A percentile compares a stretch with the other conserved stretches of the same genome.
These are phyloP conservation scores for Goffeauzyma gilvescens DNA, from an alignment of 768 basidiomycete species.

Conservation along the genomic window DNA sequence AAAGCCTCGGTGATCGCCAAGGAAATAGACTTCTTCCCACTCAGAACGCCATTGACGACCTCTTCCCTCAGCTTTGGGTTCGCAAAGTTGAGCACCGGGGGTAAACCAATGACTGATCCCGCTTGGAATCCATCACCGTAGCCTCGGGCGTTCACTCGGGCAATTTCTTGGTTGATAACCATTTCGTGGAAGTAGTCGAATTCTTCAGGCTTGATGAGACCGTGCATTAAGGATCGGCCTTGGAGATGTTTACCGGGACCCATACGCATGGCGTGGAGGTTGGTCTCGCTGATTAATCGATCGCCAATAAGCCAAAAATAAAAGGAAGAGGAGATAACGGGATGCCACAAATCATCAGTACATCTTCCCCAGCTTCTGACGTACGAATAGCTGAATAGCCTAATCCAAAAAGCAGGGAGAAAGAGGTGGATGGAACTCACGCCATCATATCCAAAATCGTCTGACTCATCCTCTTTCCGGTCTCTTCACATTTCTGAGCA, in stretches of 20 bases:
- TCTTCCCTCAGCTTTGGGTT: conserved; percentile 47
- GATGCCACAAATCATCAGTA: too few species aligned
- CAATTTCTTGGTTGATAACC: conserved; percentile 58
- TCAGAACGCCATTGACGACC: conserved; percentile 44
- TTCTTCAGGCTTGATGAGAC: conserved; percentile 59
- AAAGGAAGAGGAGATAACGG: background rate
- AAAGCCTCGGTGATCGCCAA: conserved; percentile 78
- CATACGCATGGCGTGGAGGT: conserved; percentile 74
- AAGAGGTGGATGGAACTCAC: too few species aligned
- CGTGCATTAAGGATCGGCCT: conserved; percentile 56
- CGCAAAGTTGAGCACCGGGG: conserved; percentile 69
- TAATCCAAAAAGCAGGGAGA: too few species aligned
- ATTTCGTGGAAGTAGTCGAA: conserved; percentile 82
- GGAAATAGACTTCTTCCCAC: conserved; percentile 60
- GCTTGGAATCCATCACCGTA: conserved; percentile 57
- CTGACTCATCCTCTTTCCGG: conserved; percentile 70
- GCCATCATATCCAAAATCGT: conserved; percentile 65
- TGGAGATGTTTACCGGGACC: conserved; percentile 77
- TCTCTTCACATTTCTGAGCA: conserved; percentile 58
- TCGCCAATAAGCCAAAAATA: conserved; percentile 14
- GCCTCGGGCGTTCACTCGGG: conserved; percentile 50
- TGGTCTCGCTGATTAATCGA: conserved; percentile 50
- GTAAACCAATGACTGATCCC: conserved; percentile 65
- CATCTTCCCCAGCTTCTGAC: too few species aligned
- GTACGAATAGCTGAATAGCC: background rate